Conservation (phyloP, 2,329 filamentous ascomycete species). For the Cytospora schulzeri region DNA sequence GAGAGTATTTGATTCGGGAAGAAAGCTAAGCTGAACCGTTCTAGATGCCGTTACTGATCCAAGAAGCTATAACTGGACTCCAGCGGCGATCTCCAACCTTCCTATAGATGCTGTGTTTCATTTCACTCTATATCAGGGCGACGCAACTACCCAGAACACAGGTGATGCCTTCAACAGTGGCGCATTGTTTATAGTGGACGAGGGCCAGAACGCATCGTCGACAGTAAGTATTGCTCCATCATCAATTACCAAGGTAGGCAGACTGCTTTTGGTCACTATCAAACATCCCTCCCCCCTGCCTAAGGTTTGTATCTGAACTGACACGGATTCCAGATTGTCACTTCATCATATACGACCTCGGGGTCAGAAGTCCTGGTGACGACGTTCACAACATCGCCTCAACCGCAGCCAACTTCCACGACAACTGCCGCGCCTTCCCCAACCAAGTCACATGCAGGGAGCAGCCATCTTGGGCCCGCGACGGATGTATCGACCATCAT, state of each 20-base stretch:
- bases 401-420: neutral
- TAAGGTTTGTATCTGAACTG: no score
- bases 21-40: no score
- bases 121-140: neutral
- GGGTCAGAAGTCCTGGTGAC: neutral
- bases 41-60: neutral
- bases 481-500: conserved; percentile 1
- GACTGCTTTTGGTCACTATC: neutral
- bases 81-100: neutral
- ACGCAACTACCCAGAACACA: neutral
- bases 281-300: no score
- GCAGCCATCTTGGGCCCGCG: neutral
- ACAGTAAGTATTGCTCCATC: neutral
- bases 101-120: neutral
- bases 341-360: neutral
- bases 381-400: neutral
- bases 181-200: neutral
- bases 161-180: neutral
- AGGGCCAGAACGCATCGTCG: neutral
- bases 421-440: neutral
- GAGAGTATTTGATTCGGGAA: no score
- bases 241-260: neutral
- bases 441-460: neutral
- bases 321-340: no score
- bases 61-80: neutral